Evolutionary conservation across 176 grass and related monocot species (phyloP), one percentile per base, ranked within the genome.

Genomic region (Zea luxurians): DNA sequence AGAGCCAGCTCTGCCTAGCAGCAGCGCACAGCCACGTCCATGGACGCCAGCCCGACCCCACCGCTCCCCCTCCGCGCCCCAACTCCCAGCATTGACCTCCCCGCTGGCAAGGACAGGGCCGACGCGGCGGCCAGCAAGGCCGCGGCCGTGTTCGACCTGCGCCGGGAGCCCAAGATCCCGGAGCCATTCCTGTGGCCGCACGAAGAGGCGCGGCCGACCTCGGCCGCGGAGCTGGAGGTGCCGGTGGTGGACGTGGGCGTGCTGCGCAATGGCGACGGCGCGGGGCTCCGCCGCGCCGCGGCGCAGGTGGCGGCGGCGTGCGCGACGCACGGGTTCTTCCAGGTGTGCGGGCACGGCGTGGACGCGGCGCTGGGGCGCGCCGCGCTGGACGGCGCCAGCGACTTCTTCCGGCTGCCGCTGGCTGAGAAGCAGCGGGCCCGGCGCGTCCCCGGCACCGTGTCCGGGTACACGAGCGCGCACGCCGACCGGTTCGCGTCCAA

Each of bases 401-500:
- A 77, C 52, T 94, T 97, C 84, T 97, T 97, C 78, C 46, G 69
- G 35, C 82, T 97, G 17, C 91, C 94, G 64, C 60, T 93, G 41
- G 64, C 60, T 13, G 70, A 75, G 61, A 97, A 92, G 77, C 74
- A 88, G 73, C 83, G 73, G 55, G 91, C 89, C 13, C 81, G 78
- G 46, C 83, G 91, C 68, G 46, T 85, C 52, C 87, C 87, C 1
- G 91, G 91, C 8, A 90, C 84, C 73, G 78, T 91, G 73, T 88
- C 89, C 76, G 94, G 94, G 20, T 97, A 94, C 80, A 84, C 89
- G 5, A 90, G 91, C 57, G 94, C 94, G 7, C 91, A 97, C 83
- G 82, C 89, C 3, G 94, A 97, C 71, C 85, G 94, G 35, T 97
- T 97, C 83, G 55, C 84, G 21, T 88, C 85, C 52, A 97, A 84